These are phyloP conservation scores for Buddleja alternifolia DNA, from an alignment of 257 asterid species.

Conservation along the genomic window DNA sequence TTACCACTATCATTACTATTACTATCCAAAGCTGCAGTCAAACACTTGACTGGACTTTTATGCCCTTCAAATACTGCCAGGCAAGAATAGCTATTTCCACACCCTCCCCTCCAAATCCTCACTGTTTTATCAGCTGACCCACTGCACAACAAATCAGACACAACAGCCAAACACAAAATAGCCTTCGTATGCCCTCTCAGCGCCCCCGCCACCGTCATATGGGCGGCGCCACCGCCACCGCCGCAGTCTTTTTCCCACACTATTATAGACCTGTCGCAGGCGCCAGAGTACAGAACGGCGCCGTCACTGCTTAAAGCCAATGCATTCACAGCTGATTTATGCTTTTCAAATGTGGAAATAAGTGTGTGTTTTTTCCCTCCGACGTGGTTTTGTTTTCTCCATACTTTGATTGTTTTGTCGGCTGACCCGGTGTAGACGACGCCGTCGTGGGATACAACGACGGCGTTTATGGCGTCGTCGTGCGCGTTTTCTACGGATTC, in stretches of 20 bases:
- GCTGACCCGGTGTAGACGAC: constrained; percentile 77
- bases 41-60: constrained; percentile 66
- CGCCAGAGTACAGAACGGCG: constrained; percentile 66
- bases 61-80: constrained; percentile 78
- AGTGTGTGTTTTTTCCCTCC: constrained; percentile 40
- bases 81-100: constrained; percentile 54
- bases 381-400: constrained; percentile 46
- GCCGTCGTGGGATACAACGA: constrained; percentile 56
- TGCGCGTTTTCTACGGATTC: constrained; percentile 75
- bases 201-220: constrained; percentile 73
- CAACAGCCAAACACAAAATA: constrained; percentile 60
- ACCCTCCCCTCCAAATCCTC: constrained; percentile 67
- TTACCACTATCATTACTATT: not conserved
- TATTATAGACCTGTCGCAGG: constrained; percentile 72
- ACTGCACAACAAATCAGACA: constrained; percentile 58
- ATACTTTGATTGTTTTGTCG: constrained; percentile 60
- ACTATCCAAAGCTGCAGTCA: constrained; percentile 51
- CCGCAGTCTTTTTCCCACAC: constrained; percentile 82
- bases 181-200: constrained; percentile 77
- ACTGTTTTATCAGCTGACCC: constrained; percentile 81
- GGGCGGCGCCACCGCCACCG: constrained; percentile 38
- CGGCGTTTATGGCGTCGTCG: constrained; percentile 71
- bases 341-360: constrained; percentile 60
- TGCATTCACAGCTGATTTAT: constrained; percentile 71
- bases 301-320: constrained; percentile 64